Evolutionary conservation across 208 protist species (phyloP).

Genomic region (Wallacemonas sp.): DNA sequence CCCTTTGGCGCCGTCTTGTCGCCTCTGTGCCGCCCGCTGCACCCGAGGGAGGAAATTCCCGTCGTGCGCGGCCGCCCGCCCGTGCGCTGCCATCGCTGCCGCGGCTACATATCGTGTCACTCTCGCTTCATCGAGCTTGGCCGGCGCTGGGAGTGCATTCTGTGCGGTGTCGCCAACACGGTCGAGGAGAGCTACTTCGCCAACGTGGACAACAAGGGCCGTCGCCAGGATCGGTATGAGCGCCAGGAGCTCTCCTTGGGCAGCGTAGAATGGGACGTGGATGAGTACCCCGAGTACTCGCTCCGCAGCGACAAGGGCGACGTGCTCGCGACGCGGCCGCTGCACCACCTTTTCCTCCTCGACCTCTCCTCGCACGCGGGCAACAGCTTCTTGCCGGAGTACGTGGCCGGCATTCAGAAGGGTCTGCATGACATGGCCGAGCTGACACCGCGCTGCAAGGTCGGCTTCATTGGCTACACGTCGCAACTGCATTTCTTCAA

Average conservation of each 20-base stretch:
- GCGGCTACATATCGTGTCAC: conserved; percentile 91
- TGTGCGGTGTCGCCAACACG: conserved; percentile 85
- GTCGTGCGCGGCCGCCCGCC: conserved; percentile 68
- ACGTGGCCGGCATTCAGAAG: conserved; percentile 59
- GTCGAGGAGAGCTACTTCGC: conserved; percentile 78
- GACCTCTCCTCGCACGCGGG: conserved; percentile 71
- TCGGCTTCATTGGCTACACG: conserved; percentile 90
- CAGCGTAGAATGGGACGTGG: conserved; percentile 90
- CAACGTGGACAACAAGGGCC: conserved; percentile 80
- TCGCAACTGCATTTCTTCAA: conserved; percentile 92
- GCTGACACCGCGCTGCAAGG: conserved; percentile 60
- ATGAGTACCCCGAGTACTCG: conserved; percentile 71
- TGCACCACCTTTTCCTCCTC: conserved; percentile 86
- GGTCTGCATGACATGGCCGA: conserved; percentile 78
- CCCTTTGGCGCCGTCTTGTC: conserved; percentile 85
- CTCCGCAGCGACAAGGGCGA: conserved; percentile 40
- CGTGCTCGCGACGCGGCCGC: conserved; percentile 48
- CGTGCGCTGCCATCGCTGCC: conserved; percentile 93
- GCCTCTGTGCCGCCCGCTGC: conserved; percentile 75
- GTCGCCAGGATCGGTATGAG: conserved; percentile 55
- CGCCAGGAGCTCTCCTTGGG: conserved; percentile 70
- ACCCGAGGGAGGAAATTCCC: conserved; percentile 66
- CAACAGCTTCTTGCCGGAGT: conserved; percentile 69
- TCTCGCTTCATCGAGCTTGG: conserved; percentile 87
- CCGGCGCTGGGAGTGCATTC: conserved; percentile 82